Evolutionary conservation across 1,284 basidiomycete species (phyloP).

Genomic region (Stygiomarasmius scandens): DNA sequence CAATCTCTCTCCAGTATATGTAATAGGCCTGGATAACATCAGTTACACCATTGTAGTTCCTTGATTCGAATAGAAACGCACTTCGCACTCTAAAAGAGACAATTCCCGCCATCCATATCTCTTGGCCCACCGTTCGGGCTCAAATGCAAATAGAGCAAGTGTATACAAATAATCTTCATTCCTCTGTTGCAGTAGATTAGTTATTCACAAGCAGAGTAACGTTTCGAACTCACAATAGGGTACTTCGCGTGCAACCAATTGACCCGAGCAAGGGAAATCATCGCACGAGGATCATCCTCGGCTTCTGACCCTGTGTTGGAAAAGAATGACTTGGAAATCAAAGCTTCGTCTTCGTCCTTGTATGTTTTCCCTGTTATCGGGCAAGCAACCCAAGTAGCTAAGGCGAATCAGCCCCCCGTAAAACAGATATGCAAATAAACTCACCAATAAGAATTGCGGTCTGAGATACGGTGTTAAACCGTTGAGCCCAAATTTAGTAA

Average conservation of each 20-base stretch:
- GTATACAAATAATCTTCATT: slow-evolving; percentile 37
- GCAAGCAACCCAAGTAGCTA: slow-evolving; percentile 40
- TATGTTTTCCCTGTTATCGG: slow-evolving; percentile 34
- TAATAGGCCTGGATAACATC: slow-evolving; percentile 30
- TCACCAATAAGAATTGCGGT: slow-evolving; percentile 43
- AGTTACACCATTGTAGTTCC: neutral
- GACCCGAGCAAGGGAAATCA: slow-evolving; percentile 45
- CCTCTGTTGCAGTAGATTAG: slow-evolving; percentile 18
- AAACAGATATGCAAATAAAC: slow-evolving; percentile 4
- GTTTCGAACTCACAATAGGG: slow-evolving; percentile 38
- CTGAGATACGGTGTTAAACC: slow-evolving; percentile 24
- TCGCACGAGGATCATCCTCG: slow-evolving; percentile 36
- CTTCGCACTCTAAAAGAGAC: slow-evolving; percentile 17
- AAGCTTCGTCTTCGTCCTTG: neutral
- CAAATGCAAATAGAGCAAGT: slow-evolving; percentile 30
- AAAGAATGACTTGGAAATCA: neutral
- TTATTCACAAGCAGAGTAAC: neutral
- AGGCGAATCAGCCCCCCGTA: neutral
- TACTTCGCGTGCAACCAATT: slow-evolving; percentile 52
- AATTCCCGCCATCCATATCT: slow-evolving; percentile 26
- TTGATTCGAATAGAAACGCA: neutral
- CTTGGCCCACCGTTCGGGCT: slow-evolving; percentile 26
- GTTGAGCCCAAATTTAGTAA: neutral
- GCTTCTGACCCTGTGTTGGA: neutral
- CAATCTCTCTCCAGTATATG: slow-evolving; percentile 29